Conservation (phyloP, 305 asterid genomes). For the Petunia hybrid region DNA sequence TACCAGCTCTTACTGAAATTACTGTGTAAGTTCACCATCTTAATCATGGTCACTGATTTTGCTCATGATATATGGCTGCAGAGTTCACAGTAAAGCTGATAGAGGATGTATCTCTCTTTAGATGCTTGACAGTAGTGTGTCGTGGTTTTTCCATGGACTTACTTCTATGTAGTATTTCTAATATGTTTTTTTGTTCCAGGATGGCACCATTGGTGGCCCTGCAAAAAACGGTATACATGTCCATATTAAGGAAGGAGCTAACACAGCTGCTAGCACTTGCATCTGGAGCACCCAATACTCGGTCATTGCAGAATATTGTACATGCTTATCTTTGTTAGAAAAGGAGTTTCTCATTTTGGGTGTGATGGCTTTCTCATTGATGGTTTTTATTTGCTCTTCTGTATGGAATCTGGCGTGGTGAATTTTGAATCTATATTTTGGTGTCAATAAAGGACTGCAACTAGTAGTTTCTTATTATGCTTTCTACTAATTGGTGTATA, state of each 20-base stretch:
- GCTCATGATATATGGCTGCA: conserved; percentile 13
- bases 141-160: background rate
- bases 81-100: conserved; percentile 20
- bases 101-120: conserved; percentile 1
- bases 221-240: conserved; percentile 83
- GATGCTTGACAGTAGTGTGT: background rate
- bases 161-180: conserved; percentile 16
- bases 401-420: conserved; percentile 21
- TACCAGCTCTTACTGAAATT: conserved; percentile 91
- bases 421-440: background rate
- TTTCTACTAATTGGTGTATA: background rate
- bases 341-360: conserved; percentile 20
- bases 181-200: conserved; percentile 51
- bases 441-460: background rate
- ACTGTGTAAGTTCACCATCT: conserved; percentile 70
- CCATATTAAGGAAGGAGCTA: conserved; percentile 90
- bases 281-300: conserved; percentile 73
- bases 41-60: conserved; percentile 9
- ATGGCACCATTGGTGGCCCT: conserved; percentile 80
- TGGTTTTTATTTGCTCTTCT: conserved; percentile 4
- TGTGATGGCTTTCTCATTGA: background rate
- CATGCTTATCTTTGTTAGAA: conserved; percentile 14
- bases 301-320: conserved; percentile 85
- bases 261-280: conserved; percentile 86
- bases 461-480: conserved; percentile 5